These are phyloP conservation scores for Gossypium trilobum DNA, from an alignment of 441 rosid species.

Conservation along the genomic window DNA sequence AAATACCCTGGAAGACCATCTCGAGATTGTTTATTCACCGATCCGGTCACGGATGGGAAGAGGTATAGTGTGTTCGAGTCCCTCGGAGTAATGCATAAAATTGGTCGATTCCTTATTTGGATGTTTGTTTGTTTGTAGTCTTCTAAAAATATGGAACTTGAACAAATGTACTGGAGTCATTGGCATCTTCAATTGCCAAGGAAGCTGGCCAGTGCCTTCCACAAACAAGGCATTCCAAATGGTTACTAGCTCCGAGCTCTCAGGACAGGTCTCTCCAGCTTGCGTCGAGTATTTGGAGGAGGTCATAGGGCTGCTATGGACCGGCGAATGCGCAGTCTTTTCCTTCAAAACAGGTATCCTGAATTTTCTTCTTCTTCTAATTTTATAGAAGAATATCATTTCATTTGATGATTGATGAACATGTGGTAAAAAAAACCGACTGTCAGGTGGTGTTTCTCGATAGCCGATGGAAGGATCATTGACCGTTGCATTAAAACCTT, in stretches of 20 bases:
- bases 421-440: background rate
- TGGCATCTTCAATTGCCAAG: constrained; percentile 54
- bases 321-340: constrained; percentile 38
- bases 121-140: constrained; percentile 22
- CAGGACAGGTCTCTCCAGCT: constrained; percentile 31
- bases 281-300: constrained; percentile 47
- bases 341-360: constrained; percentile 38
- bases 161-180: constrained; percentile 42
- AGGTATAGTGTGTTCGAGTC: constrained; percentile 22
- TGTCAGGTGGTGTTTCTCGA: constrained; percentile 32
- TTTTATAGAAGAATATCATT: background rate
- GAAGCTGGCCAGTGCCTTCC: constrained; percentile 38
- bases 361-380: background rate
- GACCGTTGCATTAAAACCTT: constrained; percentile 23
- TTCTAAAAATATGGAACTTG: constrained; percentile 52
- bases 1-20: constrained; percentile 49
- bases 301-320: constrained; percentile 39
- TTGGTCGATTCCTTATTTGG: background rate
- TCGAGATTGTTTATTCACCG: constrained; percentile 42
- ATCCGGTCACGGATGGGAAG: constrained; percentile 48
- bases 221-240: constrained; percentile 9
- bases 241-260: constrained; percentile 17
- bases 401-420: background rate
- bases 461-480: constrained; percentile 25
- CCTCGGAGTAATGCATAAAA: background rate